Conservation (phyloP, 2,329 filamentous ascomycete species). For the Claviceps sp. region DNA sequence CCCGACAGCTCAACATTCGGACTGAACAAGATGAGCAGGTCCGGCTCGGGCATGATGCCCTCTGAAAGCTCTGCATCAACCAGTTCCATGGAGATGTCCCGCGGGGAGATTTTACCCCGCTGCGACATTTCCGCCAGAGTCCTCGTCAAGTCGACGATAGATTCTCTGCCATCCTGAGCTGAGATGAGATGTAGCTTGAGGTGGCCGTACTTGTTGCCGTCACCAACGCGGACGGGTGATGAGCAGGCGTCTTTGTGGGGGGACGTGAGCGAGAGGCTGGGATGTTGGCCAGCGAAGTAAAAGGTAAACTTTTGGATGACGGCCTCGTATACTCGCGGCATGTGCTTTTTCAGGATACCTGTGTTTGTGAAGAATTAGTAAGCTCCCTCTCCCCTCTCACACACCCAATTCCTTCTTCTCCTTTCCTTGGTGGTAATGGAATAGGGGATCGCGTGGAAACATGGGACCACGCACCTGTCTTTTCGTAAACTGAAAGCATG, state of each 20-base stretch:
- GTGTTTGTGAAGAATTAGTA: not conserved
- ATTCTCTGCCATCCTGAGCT: conserved; percentile 78
- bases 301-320: conserved; percentile 68
- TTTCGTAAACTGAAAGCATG: conserved; percentile 81
- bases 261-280: conserved; percentile 48
- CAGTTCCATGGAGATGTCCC: conserved; percentile 73
- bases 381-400: not conserved
- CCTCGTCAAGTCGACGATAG: conserved; percentile 87
- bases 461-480: conserved; percentile 49
- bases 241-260: conserved; percentile 28
- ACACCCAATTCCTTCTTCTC: not conserved
- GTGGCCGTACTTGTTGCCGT: conserved; percentile 23
- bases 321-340: conserved; percentile 69
- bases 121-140: conserved; percentile 94
- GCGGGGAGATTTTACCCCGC: conserved; percentile 63
- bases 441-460: not conserved
- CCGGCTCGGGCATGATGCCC: conserved; percentile 75
- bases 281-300: conserved; percentile 71
- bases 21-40: conserved; percentile 77
- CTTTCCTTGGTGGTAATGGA: not conserved
- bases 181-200: conserved; percentile 66
- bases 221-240: conserved; percentile 13
- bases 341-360: conserved; percentile 83
- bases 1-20: conserved; percentile 74
- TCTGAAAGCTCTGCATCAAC: conserved; percentile 78